Base-by-base conservation (phyloP, 2,329 filamentous ascomycete genomes). In the Sarocladium oryzae region DNA sequence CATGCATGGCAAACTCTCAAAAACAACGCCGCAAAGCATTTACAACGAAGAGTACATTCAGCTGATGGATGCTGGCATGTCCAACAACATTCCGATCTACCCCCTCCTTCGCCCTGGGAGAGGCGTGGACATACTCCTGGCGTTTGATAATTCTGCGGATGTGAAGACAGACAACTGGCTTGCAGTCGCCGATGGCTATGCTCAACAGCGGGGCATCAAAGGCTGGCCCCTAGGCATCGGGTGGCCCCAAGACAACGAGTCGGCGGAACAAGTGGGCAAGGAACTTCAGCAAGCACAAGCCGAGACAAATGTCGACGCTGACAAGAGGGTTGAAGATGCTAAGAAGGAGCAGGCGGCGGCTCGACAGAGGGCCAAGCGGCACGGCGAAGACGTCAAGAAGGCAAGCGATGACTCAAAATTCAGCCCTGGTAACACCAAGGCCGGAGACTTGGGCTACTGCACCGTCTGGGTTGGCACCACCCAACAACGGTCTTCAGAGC, bases 11-110 rank as follows among this genome's bases (percentile, higher is more conserved):
- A 76, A 81, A 54, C 74, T 99, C 6, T 86, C 89, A 1, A 69
- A 79, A 1, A 88, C 88, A 0, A 86, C 86, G n/a, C 90, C 93
- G 0, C 80, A 85, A 28, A 89, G 82, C 53, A 81, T 96, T 35
- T 84, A 88, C 60, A 74, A 81, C 16, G 77, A 76, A 13, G 76
- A 84, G 40, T 86, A 95, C 64, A 76, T 92, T 16, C 85, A 88
- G 56, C 77, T 92, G 15, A 97, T 96, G 91, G 93, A 99, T 66
- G 91, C 93, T 2, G 93, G 93, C 49, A 99, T 99, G 93, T 95
- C 88, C 57, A 97, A 99, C 65, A 99, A 99, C 62, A 75, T 99
- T 8, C 93, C 93, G 2, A 91, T 97, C 37, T 99, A 99, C 64
- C 93, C 93, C 0, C 78, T 97, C 3, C 82, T 99, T 16, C 84